A percentile compares a stretch with the other conserved stretches of the same genome.
phyloP scores from a whole-genome alignment of 192 early-diverging fungal genomes.

The Lobosporangium transversale region DNA sequence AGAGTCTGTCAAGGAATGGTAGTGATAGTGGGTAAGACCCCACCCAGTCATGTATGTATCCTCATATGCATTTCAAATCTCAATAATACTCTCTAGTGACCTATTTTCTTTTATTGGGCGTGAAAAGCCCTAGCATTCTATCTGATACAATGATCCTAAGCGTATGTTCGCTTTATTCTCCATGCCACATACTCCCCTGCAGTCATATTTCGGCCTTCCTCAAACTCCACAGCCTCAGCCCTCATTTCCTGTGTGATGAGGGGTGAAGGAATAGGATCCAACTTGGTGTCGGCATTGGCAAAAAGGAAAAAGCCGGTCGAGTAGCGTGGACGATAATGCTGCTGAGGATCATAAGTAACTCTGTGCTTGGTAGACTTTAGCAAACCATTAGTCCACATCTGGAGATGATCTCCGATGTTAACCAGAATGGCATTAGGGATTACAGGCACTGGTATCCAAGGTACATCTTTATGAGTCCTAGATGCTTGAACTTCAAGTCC shows the following conservation, averaged over 20 bases:
- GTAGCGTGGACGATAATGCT: conserved; percentile 60
- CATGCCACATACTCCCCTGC: conserved; percentile 61
- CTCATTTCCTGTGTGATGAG: conserved; percentile 38
- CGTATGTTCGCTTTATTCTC: conserved; percentile 54
- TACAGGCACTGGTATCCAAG: conserved; percentile 70
- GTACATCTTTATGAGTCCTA: conserved; percentile 30
- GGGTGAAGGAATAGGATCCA: conserved; percentile 59
- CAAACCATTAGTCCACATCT: conserved; percentile 69
- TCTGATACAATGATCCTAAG: conserved; percentile 3
- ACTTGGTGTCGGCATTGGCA: conserved; percentile 54
- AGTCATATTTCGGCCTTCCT: conserved; percentile 55
- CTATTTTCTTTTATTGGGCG: too few relatives aligned
- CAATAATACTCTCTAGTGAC: too few relatives aligned
- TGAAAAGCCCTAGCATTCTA: too few relatives aligned
- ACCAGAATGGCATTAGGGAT: conserved; percentile 66
- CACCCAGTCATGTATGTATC: too few relatives aligned
- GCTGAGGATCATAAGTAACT: conserved; percentile 64
- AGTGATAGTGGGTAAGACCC: too few relatives aligned
- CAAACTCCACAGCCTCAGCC: conserved; percentile 36
- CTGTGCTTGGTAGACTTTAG: conserved; percentile 72
- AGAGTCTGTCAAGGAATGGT: too few relatives aligned
- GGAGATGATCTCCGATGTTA: conserved; percentile 70
- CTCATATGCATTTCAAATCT: too few relatives aligned
- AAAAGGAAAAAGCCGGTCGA: conserved; percentile 71
- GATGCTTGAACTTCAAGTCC: conserved; percentile 64